Evolutionary conservation across 1,139 yeast genomes (phyloP), one percentile per base, ranked within the genome.

Genomic region (Scheffersomyces titani): DNA sequence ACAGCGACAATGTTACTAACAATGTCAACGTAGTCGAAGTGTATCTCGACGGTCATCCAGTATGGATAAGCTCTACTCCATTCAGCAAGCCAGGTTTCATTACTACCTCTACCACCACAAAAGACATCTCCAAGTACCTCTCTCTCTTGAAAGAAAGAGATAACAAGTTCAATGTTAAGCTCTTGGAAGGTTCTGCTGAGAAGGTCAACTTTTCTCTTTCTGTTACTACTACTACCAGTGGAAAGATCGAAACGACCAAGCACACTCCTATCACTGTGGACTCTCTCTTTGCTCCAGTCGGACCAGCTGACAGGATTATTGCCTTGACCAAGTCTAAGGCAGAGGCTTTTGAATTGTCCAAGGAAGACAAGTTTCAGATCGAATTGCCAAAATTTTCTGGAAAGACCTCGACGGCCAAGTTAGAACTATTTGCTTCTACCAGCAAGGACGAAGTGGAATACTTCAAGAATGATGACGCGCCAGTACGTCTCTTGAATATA

Each of bases 401-500:
- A 21, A 70, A 70, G 52, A 61, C 65, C 46, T 67, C 75, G 4
- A 56, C 56, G 49, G 74, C 74, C 49, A 69, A 66, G 55, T 53
- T 70, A 44, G 58, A 65, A n/a, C 57, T 71, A 22, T 69, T 70
- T 44, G 70, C 71, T 44, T 67, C 72, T 51, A 68, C 73, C 20
- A 57, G 66, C 48, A 65, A 69, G 20, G 70, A 65, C 9, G 74
- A 70, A 61, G 56, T 66, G 20, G 52, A 53, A 5, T 70, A 59
- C 61, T 71, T 60, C 60, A 64, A 62, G 52, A 61, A 63, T 20
- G 68, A 61, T 46, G 61, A 63, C 48, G 56, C 59, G 51, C 74
- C 74, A 21, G 56, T 71, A 44, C 64, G 75, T 57, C 65, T 64
- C 57, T 59, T 71, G 50, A 70, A 70, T 55, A 65, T 71, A 13